These are phyloP conservation scores for Rhododendron kiyosumense DNA, from an alignment of 148 eudicot species.

Conservation along the genomic window DNA sequence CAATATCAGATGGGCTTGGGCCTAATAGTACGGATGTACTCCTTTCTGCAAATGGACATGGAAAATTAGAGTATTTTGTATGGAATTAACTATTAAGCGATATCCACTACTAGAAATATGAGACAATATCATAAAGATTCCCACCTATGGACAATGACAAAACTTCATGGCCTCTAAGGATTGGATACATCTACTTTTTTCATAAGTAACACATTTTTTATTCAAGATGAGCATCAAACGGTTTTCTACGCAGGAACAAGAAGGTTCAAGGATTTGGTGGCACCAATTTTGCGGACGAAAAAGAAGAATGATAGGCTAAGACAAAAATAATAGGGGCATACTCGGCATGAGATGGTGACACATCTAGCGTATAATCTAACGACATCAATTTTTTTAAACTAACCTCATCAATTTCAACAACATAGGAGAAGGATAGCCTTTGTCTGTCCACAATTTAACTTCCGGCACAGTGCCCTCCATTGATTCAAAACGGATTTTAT, in stretches of 20 bases:
- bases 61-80: not conserved
- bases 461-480: slow-evolving; percentile 44
- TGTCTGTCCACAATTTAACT: slow-evolving; percentile 57
- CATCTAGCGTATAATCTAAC: not conserved
- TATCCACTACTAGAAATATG: not conserved
- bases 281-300: not conserved
- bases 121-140: not conserved
- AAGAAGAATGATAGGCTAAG: not conserved
- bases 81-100: not conserved
- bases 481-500: slow-evolving; percentile 30
- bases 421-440: slow-evolving; percentile 70
- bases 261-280: not conserved
- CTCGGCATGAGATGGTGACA: slow-evolving; percentile 1
- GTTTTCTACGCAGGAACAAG: not conserved
- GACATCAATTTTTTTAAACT: slow-evolving; percentile 3
- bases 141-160: not conserved
- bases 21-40: not conserved
- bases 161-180: not conserved
- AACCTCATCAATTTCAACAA: slow-evolving; percentile 82
- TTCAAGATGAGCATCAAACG: not conserved
- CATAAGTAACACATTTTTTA: not conserved
- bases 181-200: not conserved
- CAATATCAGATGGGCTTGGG: not conserved
- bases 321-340: not conserved
- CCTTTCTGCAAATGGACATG: not conserved